These are phyloP conservation scores for Zymoseptoria brevis DNA, from an alignment of 2,329 filamentous ascomycete species.

Conservation along the genomic window DNA sequence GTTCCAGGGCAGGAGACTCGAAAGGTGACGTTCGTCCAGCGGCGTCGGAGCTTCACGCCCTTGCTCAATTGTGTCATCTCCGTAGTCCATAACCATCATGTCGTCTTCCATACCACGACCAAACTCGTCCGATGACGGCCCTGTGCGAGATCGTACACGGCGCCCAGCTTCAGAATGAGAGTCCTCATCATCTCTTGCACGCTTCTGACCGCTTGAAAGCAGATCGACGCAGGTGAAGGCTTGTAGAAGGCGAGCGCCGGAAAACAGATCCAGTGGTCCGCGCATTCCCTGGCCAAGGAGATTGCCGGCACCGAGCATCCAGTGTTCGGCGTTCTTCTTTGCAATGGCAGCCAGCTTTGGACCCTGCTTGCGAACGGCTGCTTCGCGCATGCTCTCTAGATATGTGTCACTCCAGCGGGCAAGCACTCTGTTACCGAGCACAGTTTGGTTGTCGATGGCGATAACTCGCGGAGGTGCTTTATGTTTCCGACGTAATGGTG, in stretches of 20 bases:
- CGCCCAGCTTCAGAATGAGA: conserved; percentile 17
- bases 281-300: conserved; percentile 36
- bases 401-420: conserved; percentile 53
- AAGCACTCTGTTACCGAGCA: conserved; percentile 50
- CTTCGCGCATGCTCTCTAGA: conserved; percentile 50
- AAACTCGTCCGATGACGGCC: conserved; percentile 28
- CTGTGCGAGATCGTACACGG: conserved; percentile 27
- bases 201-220: conserved; percentile 19
- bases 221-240: conserved; percentile 36
- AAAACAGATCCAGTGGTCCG: conserved; percentile 52
- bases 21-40: conserved; percentile 52
- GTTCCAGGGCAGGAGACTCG: conserved; percentile 64
- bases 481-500: conserved; percentile 35
- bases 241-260: conserved; percentile 47
- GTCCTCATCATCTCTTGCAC: conserved; percentile 16
- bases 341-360: conserved; percentile 38
- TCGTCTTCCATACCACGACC: conserved; percentile 22
- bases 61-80: conserved; percentile 51
- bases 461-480: conserved; percentile 32
- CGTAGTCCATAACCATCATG: conserved; percentile 5
- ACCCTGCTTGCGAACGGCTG: conserved; percentile 37
- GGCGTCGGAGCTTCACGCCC: conserved; percentile 60
- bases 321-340: conserved; percentile 56
- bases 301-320: conserved; percentile 48
- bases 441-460: conserved; percentile 41